A percentile compares a stretch with the other conserved stretches of the same genome.
These are phyloP conservation scores for Rhinocladiella similis DNA, from an alignment of 2,329 filamentous ascomycete genomes.

Conservation along the genomic window DNA sequence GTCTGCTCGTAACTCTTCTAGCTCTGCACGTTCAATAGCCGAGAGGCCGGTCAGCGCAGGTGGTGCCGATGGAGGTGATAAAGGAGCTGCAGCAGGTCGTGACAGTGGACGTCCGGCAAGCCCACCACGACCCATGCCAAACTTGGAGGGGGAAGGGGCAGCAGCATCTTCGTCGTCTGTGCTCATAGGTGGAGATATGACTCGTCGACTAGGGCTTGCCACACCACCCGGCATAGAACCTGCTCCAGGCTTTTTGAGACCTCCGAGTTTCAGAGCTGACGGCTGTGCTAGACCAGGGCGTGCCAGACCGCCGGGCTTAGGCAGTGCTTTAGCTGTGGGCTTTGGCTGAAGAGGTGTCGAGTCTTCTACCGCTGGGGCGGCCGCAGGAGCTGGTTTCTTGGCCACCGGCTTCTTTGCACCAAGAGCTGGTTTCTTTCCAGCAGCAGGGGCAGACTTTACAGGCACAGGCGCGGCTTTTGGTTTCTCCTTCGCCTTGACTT, in stretches of 20 bases:
- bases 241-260: slow-evolving; percentile 42
- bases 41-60: slow-evolving; percentile 66
- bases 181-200: slow-evolving; percentile 43
- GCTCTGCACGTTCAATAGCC: slow-evolving; percentile 82
- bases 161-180: slow-evolving; percentile 43
- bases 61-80: slow-evolving; percentile 54
- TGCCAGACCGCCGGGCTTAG: slow-evolving; percentile 46
- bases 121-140: slow-evolving; percentile 70
- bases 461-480: slow-evolving; percentile 72
- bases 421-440: slow-evolving; percentile 54
- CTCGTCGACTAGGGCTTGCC: slow-evolving; percentile 44
- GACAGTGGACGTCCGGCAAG: slow-evolving; percentile 82
- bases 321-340: slow-evolving; percentile 39
- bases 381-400: slow-evolving; percentile 51
- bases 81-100: slow-evolving; percentile 63
- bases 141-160: slow-evolving; percentile 54
- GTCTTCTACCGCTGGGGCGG: slow-evolving; percentile 57
- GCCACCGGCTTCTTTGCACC: slow-evolving; percentile 54
- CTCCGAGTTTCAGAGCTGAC: slow-evolving; percentile 41
- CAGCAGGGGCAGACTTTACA: slow-evolving; percentile 55
- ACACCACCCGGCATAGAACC: slow-evolving; percentile 23
- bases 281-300: slow-evolving; percentile 45
- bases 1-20: slow-evolving; percentile 82
- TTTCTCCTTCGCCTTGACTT: slow-evolving; percentile 88
- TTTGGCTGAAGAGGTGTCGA: slow-evolving; percentile 50